A percentile compares a stretch with the other conserved stretches of the same genome.
Evolutionary conservation across 2,329 filamentous ascomycete species (phyloP).

Genomic region (Sclerotinia subarctica): DNA sequence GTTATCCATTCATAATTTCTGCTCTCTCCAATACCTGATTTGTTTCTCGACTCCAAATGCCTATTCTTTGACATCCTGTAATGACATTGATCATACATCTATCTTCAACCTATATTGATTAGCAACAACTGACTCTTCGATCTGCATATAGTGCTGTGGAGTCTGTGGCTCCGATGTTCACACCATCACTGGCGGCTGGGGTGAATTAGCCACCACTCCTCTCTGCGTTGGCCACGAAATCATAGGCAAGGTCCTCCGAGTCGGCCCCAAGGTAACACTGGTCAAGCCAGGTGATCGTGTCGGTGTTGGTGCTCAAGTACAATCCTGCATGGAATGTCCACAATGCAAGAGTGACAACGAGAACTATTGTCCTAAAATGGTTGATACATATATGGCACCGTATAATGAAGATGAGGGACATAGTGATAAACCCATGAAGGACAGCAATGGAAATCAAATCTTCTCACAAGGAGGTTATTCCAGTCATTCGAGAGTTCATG

Average conservation of each 20-base stretch:
- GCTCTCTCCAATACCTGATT: too few species aligned
- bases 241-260: slow-evolving; percentile 44
- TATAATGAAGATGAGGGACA: slow-evolving; percentile 23
- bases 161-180: slow-evolving; percentile 43
- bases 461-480: slow-evolving; percentile 52
- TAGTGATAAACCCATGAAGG: slow-evolving; percentile 19
- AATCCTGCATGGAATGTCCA: slow-evolving; percentile 49
- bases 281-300: slow-evolving; percentile 51
- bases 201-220: slow-evolving; percentile 7
- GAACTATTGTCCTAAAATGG: slow-evolving; percentile 34
- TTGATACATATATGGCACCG: slow-evolving; percentile 33
- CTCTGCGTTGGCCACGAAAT: slow-evolving; percentile 49
- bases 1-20: background rate
- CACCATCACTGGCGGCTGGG: slow-evolving; percentile 34
- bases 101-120: background rate
- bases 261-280: slow-evolving; percentile 62
- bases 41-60: too few species aligned
- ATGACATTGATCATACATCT: too few species aligned
- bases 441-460: slow-evolving; percentile 18
- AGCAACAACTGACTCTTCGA: background rate
- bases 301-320: slow-evolving; percentile 51
- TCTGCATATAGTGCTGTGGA: slow-evolving; percentile 40
- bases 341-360: slow-evolving; percentile 44
- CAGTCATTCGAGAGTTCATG: slow-evolving; percentile 51
- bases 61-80: too few species aligned